phyloP scores from a whole-genome alignment of 202 grass and related monocot genomes.

The Bolboschoenoplectus hybrid region DNA sequence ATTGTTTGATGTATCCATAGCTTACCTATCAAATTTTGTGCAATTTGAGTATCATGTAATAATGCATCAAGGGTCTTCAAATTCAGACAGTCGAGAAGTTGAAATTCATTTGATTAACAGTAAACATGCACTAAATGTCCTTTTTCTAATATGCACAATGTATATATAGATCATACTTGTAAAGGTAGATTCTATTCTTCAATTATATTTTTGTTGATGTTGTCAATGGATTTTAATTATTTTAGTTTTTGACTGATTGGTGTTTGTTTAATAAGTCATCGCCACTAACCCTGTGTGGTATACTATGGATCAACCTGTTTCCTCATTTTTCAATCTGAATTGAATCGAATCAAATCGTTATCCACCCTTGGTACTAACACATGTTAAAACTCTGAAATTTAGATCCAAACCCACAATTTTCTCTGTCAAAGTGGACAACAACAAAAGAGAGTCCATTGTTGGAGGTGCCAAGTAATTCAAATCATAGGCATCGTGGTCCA shows the following conservation, averaged over 20 bases:
- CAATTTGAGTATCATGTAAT: background rate
- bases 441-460: slow-evolving; percentile 45
- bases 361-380: background rate
- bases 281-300: background rate
- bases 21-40: background rate
- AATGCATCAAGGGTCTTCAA: background rate
- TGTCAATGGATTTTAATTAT: background rate
- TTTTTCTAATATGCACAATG: background rate
- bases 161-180: background rate
- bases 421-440: slow-evolving; percentile 66
- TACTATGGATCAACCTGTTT: slow-evolving; percentile 23
- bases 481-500: slow-evolving; percentile 65
- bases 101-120: background rate
- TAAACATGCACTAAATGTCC: background rate
- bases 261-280: slow-evolving; percentile 1
- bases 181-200: slow-evolving; percentile 12
- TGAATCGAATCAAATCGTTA: background rate
- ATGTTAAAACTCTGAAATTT: slow-evolving; percentile 36
- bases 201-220: background rate
- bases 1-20: background rate
- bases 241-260: background rate
- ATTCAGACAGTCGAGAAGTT: background rate
- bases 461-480: slow-evolving; percentile 41
- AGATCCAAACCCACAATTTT: slow-evolving; percentile 58
- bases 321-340: slow-evolving; percentile 28